phyloP scores from a whole-genome alignment of 1,139 yeast species.

The Oligophagozyma castellii region DNA sequence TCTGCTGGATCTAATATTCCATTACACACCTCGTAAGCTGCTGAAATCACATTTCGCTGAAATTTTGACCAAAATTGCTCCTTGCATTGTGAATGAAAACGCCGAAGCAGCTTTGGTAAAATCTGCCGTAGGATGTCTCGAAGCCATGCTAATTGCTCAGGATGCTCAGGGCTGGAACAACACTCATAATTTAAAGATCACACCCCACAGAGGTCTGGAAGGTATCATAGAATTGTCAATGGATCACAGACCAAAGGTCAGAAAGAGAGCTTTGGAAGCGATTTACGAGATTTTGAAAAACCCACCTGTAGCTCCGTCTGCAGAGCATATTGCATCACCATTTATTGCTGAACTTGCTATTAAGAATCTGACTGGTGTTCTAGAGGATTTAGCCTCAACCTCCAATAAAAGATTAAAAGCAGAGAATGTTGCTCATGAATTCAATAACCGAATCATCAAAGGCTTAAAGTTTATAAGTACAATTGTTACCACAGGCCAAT shows the following conservation, averaged over 20 bases:
- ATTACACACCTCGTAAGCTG: constrained; percentile 56
- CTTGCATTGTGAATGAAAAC: constrained; percentile 53
- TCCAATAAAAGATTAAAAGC: constrained; percentile 24
- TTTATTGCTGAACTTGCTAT: constrained; percentile 59
- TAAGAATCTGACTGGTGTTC: constrained; percentile 30
- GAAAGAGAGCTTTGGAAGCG: constrained; percentile 91
- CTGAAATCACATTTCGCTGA: constrained; percentile 63
- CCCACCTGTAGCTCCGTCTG: constrained; percentile 75
- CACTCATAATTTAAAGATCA: constrained; percentile 35
- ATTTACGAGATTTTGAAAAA: constrained; percentile 43
- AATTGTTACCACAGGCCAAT: constrained; percentile 59
- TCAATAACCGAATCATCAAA: constrained; percentile 53
- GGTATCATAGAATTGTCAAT: constrained; percentile 70
- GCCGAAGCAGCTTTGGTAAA: constrained; percentile 78
- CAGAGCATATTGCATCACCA: constrained; percentile 62
- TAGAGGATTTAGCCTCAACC: constrained; percentile 29
- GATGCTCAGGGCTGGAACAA: constrained; percentile 66
- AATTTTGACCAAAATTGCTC: constrained; percentile 67
- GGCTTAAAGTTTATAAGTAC: constrained; percentile 58
- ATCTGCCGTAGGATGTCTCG: constrained; percentile 78
- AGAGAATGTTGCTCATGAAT: constrained; percentile 33
- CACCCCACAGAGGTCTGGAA: constrained; percentile 70
- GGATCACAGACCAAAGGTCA: constrained; percentile 89
- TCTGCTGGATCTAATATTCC: constrained; percentile 67
- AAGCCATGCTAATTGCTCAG: constrained; percentile 66